These are phyloP conservation scores for Piedraia hortae DNA, from an alignment of 2,329 filamentous ascomycete species.

Conservation along the genomic window DNA sequence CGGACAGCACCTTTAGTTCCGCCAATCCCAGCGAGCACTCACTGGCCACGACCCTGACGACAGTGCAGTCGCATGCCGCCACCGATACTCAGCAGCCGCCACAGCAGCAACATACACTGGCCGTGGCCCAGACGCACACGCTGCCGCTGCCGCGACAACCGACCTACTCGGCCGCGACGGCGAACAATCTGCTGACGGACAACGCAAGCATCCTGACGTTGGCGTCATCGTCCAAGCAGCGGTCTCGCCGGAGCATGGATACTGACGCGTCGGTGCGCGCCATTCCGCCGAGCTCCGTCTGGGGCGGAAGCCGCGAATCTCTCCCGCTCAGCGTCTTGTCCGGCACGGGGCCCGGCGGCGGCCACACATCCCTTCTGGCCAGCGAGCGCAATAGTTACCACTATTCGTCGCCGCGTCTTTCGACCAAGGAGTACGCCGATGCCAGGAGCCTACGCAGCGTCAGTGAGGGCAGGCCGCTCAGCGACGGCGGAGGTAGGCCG, in stretches of 20 bases:
- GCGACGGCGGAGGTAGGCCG: too few relatives aligned
- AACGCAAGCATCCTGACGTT: conserved; percentile 68
- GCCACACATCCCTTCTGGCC: conserved; percentile 29
- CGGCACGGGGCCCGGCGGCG: conserved; percentile 23
- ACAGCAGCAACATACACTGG: too few relatives aligned
- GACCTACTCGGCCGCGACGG: conserved; percentile 52
- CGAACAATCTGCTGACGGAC: conserved; percentile 57
- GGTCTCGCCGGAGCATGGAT: conserved; percentile 55
- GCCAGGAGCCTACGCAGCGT: conserved; percentile 10
- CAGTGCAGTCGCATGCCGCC: conserved; percentile 48
- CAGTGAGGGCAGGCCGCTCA: too few relatives aligned
- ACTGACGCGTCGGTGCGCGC: conserved; percentile 67
- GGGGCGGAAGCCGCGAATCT: conserved; percentile 55
- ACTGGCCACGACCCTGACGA: conserved; percentile 59
- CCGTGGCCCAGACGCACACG: too few relatives aligned
- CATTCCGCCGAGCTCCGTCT: conserved; percentile 55
- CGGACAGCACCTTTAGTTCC: conserved; percentile 49
- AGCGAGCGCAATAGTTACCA: conserved; percentile 67
- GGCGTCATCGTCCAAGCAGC: conserved; percentile 55
- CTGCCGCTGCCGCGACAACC: too few relatives aligned
- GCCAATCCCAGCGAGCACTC: conserved; percentile 57
- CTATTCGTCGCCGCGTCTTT: conserved; percentile 12
- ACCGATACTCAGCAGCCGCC: conserved; percentile 20
- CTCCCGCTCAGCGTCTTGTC: conserved; percentile 55
- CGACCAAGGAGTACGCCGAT: conserved; percentile 7